Conservation (phyloP, 495 filamentous ascomycete genomes). For the Achaetomiella virescens region DNA sequence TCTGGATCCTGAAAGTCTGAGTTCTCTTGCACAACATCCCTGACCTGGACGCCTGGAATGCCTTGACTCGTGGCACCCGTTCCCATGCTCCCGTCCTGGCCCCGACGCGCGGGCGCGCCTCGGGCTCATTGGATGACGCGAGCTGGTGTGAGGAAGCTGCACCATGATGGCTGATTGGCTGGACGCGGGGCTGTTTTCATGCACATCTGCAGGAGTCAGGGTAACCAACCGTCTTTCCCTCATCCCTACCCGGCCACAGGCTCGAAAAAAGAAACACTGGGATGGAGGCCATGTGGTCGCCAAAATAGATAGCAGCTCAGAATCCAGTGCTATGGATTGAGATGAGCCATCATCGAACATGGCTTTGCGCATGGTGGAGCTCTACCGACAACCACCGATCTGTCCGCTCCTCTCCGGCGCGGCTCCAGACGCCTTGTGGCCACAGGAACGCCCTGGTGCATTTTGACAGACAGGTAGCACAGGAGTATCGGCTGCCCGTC, state of each 20-base stretch:
- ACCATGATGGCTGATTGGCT: conserved; percentile 1
- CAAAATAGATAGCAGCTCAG: background rate
- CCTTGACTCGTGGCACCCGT: background rate
- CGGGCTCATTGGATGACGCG: conserved; percentile 6
- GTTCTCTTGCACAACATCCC: too few species aligned
- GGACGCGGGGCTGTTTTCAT: background rate
- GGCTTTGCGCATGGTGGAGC: background rate
- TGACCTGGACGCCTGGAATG: background rate
- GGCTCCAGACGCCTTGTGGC: too few species aligned
- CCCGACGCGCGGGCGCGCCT: background rate
- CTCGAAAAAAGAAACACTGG: background rate
- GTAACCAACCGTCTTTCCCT: background rate
- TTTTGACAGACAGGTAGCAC: too few species aligned
- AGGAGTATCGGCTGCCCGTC: too few species aligned
- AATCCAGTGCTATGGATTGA: background rate
- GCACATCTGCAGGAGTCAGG: background rate
- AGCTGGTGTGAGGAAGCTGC: background rate
- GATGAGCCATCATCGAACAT: background rate
- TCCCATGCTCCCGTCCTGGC: background rate
- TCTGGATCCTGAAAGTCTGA: background rate
- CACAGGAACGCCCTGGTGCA: too few species aligned
- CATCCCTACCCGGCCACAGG: background rate
- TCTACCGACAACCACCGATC: too few species aligned
- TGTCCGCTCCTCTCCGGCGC: too few species aligned
- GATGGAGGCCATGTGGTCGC: background rate